Evolutionary conservation across 345 rosid genomes (phyloP).

Genomic region (Murraya koenigii): DNA sequence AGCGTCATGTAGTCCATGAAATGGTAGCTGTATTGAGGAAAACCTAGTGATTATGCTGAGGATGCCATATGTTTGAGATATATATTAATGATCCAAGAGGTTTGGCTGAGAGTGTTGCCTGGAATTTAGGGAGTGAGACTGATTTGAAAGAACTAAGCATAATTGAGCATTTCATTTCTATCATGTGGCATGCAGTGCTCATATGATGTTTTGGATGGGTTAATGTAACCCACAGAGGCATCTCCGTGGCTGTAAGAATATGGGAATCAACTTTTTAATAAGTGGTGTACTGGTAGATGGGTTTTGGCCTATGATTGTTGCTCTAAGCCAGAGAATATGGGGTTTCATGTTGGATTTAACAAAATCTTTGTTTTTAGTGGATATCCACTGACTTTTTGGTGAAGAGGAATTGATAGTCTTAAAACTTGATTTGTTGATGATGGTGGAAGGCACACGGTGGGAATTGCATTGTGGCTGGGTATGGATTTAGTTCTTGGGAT

Average conservation of each 20-base stretch:
- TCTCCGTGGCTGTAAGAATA: constrained; percentile 17
- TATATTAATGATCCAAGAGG: not conserved
- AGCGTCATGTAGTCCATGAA: constrained; percentile 4
- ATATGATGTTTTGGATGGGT: constrained; percentile 6
- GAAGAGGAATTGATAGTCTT: constrained; percentile 6
- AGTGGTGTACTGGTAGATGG: not conserved
- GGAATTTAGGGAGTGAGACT: constrained; percentile 21
- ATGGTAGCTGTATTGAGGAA: constrained; percentile 7
- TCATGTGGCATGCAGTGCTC: constrained; percentile 6
- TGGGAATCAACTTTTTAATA: constrained; percentile 2
- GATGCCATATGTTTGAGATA: not conserved
- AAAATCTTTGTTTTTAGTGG: constrained; percentile 4
- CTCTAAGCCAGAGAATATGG: constrained; percentile 7
- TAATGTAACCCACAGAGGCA: not conserved
- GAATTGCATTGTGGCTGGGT: not conserved
- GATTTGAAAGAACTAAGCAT: constrained; percentile 7
- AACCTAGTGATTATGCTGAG: not conserved
- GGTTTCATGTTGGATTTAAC: constrained; percentile 9
- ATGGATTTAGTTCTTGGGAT: constrained; percentile 1
- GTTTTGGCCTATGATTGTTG: not conserved
- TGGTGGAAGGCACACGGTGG: constrained; percentile 7
- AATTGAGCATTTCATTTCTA: not conserved
- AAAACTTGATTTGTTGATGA: constrained; percentile 2
- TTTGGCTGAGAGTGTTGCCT: constrained; percentile 6
- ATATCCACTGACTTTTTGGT: not conserved